Evolutionary conservation across 2,329 filamentous ascomycete genomes (phyloP), one percentile per base, ranked within the genome.

Genomic region (Huntiella abstrusa): DNA sequence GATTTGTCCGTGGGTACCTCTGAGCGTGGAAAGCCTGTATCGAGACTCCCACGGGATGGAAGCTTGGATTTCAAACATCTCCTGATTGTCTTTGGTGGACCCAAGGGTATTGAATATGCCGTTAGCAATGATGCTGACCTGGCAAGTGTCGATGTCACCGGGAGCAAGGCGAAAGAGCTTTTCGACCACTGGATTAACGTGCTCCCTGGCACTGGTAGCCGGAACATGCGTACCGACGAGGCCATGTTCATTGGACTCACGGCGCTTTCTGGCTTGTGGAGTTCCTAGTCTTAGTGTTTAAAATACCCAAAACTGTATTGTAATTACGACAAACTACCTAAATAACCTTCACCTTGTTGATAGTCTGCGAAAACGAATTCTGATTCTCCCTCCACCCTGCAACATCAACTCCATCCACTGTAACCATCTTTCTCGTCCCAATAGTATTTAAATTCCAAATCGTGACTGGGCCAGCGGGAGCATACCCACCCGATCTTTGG

Each of bases 121-220:
- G 74, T 83, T 3, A 68, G 71, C 62, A 75, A 75, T 51, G 71
- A 75, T 52, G 60, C 63, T 16, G 61, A 70, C 44, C 60, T 80
- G 33, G 64, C 64, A 42, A 66, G 64, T 39, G 76, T 77, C 58
- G 79, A 75, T 0, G 72, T 88, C 11, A 65, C 68, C 4, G 75
- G 77, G 33, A 66, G 67, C 17, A 76, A 74, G 51, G 78, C 77
- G 5, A 72, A 68, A 52, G 75, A 83, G 53, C 58, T 88, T 43
- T 93, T 93, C 58, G 85, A 93, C 60, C 70, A 78, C 53, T 92
- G 83, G 83, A 68, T 92, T 13, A 83, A 93, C 59, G 69, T 91
- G 39, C 67, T 86, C 52, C 82, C 83, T 3, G 75, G 76, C 1
- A 85, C 92, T 59, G 84, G 83, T 1, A 88, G 82, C 58, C 68